Evolutionary conservation across 176 grass and related monocot species (phyloP), one percentile per base, ranked within the genome.

Genomic region (Avena eriantha): DNA sequence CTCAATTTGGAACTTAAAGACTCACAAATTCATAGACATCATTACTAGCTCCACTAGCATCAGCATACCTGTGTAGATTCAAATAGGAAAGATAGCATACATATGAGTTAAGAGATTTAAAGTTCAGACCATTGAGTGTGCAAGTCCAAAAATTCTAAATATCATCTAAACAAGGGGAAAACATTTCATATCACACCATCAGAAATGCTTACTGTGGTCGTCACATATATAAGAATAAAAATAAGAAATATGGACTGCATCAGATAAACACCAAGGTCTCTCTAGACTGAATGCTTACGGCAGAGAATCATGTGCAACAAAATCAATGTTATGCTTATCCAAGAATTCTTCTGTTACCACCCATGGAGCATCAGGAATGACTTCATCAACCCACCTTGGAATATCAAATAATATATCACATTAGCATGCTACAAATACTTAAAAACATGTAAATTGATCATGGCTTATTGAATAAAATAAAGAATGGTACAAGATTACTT

Each of bases 11-110:
- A 86, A 69, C 11, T 49, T 47, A 85, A 84, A 68, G 39, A 89
- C 91, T 87, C 83, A 98, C 96, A 92, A 91, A 93, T 80, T 94
- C 96, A 76, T 98, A 98, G 47, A 98, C 96, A 91, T 98, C 96
- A 0, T 94, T 94, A 50, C 88, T 54, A 92, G 93, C 92, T 91
- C 96, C 96, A 85, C 96, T 98, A 84, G 96, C 74, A 92, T 98
- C 96, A 85, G 92, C 92, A 90, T 98, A 98, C 90, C 96, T 98
- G 89, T 45, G 70, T 57, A 84, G 19, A 77, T 92, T 68, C 39
- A 79, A 92, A 91, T 67, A 67, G 49, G 51, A 61, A 77, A 90
- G 34, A 86, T 22, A 77, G 7, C 34, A 26, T 34, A 63, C 7
- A 75, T 1, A 68, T 88, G 68, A 89, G 65, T 33, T 69, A 12